A percentile compares a stretch with the other conserved stretches of the same genome.
phyloP scores from a whole-genome alignment of 306 rosid species.

The Fragaria iinumae region DNA sequence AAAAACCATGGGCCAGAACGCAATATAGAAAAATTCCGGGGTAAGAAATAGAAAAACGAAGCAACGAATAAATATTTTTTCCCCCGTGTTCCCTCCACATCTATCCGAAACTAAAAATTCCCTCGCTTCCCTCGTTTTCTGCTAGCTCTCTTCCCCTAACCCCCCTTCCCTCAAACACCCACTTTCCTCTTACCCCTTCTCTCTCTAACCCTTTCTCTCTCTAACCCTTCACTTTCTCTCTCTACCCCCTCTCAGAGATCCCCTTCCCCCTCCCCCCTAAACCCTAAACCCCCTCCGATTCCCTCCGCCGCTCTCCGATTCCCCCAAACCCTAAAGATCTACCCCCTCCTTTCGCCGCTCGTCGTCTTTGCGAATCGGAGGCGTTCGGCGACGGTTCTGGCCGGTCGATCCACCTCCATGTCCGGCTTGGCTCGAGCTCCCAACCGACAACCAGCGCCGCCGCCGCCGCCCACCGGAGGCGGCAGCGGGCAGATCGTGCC shows the following conservation, averaged over 20 bases:
- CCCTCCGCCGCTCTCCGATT: conserved; percentile 10
- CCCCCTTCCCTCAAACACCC: conserved; percentile 14
- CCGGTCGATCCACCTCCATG: conserved; percentile 39
- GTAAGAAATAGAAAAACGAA: conserved; percentile 26
- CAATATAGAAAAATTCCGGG: background rate
- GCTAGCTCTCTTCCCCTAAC: conserved; percentile 39
- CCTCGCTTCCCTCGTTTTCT: conserved; percentile 99
- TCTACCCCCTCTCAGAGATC: conserved; percentile 31
- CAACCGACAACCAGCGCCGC: conserved; percentile 42
- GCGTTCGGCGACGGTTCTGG: background rate
- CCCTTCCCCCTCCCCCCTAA: conserved; percentile 9
- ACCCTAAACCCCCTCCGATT: conserved; percentile 22
- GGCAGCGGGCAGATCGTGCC: conserved; percentile 47
- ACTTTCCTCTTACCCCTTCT: conserved; percentile 4
- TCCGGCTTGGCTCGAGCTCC: conserved; percentile 66
- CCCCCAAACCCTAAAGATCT: conserved; percentile 26
- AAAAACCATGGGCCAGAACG: background rate
- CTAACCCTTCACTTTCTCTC: conserved; percentile 25
- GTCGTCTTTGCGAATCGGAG: conserved; percentile 18
- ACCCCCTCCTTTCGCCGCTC: background rate
- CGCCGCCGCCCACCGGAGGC: conserved; percentile 13
- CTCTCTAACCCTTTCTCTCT: background rate
- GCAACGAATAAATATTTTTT: conserved; percentile 17
- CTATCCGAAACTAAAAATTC: conserved; percentile 91
- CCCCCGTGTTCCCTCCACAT: conserved; percentile 92